Evolutionary conservation across 2,329 filamentous ascomycete species (phyloP).

Genomic region (Huntiella decipiens): DNA sequence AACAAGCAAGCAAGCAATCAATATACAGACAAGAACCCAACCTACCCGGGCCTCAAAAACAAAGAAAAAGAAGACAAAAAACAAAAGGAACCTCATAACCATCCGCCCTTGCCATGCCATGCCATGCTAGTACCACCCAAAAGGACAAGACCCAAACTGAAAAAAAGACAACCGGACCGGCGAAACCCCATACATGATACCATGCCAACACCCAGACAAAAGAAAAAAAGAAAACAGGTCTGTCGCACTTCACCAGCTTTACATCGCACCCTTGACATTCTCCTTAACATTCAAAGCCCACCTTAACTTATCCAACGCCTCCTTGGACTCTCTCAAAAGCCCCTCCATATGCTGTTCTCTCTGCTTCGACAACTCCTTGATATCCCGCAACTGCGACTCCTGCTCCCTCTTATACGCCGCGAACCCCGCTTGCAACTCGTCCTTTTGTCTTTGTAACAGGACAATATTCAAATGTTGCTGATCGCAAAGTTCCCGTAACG

Average conservation of each 20-base stretch:
- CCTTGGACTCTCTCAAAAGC: constrained; percentile 37
- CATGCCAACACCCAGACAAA: too few relatives aligned
- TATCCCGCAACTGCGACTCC: constrained; percentile 37
- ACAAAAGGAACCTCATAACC: too few relatives aligned
- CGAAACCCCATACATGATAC: too few relatives aligned
- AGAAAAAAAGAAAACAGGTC: too few relatives aligned
- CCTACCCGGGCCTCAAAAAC: too few relatives aligned
- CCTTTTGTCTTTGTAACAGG: constrained; percentile 39
- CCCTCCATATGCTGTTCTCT: constrained; percentile 43
- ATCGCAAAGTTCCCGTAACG: constrained; percentile 49
- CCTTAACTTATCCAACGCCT: constrained; percentile 46
- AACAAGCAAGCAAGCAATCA: too few relatives aligned
- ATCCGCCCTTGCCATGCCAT: too few relatives aligned
- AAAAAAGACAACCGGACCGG: too few relatives aligned
- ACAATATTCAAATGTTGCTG: constrained; percentile 53
- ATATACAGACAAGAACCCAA: too few relatives aligned
- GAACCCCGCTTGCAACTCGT: constrained; percentile 39
- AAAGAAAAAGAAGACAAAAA: too few relatives aligned
- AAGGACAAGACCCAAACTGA: too few relatives aligned
- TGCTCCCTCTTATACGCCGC: constrained; percentile 46
- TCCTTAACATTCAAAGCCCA: constrained; percentile 55
- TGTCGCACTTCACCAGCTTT: constrained; percentile 12
- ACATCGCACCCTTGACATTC: constrained; percentile 37
- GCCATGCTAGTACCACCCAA: too few relatives aligned
- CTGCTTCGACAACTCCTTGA: constrained; percentile 36